Conservation (phyloP, 1,139 yeast species). For the Blastobotrys proliferans region DNA sequence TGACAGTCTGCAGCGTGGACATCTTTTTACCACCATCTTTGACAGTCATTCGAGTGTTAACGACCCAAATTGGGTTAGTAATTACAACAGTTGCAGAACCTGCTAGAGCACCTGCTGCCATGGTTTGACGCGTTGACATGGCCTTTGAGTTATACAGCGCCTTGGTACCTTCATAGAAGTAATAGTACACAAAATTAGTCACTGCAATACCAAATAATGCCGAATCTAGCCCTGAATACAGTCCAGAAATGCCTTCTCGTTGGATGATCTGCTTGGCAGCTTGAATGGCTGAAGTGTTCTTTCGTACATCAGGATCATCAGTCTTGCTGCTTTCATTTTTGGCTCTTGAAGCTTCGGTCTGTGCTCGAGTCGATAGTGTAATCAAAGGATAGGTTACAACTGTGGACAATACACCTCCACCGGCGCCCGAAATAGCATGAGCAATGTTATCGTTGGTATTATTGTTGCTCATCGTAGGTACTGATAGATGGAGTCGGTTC, state of each 20-base stretch:
- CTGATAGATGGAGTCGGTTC: not conserved
- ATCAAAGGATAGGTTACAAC: constrained; percentile 81
- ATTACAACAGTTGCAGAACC: constrained; percentile 81
- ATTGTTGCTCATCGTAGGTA: not conserved
- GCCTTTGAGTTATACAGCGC: constrained; percentile 46
- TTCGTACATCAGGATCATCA: constrained; percentile 25
- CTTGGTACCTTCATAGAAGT: constrained; percentile 74
- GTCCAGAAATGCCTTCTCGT: constrained; percentile 65
- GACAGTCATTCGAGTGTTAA: constrained; percentile 81
- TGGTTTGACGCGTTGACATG: constrained; percentile 61
- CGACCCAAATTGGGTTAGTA: constrained; percentile 96
- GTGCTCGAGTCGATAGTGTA: constrained; percentile 80
- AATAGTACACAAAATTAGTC: constrained; percentile 85
- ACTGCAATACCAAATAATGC: constrained; percentile 83
- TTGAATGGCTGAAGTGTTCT: constrained; percentile 30
- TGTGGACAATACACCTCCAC: constrained; percentile 88
- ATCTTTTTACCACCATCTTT: constrained; percentile 37
- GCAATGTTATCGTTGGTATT: constrained; percentile 44
- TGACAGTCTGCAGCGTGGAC: constrained; percentile 50
- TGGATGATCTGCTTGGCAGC: constrained; percentile 47
- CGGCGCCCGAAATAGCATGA: constrained; percentile 90
- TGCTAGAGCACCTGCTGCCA: constrained; percentile 77
- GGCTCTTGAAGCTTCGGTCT: constrained; percentile 51
- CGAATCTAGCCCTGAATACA: constrained; percentile 82
- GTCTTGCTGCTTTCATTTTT: constrained; percentile 28